Conservation (phyloP, 1,139 yeast genomes). For the Pichia sp. region DNA sequence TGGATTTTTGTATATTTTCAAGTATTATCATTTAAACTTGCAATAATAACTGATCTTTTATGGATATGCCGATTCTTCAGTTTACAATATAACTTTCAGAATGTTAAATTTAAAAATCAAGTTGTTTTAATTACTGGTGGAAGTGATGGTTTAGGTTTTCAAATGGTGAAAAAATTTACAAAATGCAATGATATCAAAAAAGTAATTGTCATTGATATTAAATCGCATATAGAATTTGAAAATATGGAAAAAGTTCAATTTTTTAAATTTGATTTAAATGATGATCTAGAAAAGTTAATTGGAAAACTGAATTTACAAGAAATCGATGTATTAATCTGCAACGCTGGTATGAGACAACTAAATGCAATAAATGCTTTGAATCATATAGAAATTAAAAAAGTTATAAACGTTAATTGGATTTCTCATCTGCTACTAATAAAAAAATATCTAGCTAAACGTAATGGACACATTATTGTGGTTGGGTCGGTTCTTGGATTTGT, state of each 20-base stretch:
- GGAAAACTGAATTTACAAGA: slow-evolving; percentile 23
- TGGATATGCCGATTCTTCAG: slow-evolving; percentile 22
- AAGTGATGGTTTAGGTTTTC: slow-evolving; percentile 27
- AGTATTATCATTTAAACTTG: not conserved
- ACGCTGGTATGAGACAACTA: slow-evolving; percentile 65
- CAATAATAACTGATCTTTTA: slow-evolving; percentile 9
- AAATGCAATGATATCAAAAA: slow-evolving; percentile 1
- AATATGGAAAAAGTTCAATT: slow-evolving; percentile 8
- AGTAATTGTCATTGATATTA: slow-evolving; percentile 16
- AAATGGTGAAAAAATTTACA: slow-evolving; percentile 17
- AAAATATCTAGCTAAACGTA: slow-evolving; percentile 23
- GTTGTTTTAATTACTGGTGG: slow-evolving; percentile 30
- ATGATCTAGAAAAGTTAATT: slow-evolving; percentile 1
- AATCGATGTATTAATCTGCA: slow-evolving; percentile 57
- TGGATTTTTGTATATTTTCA: slow-evolving; percentile 11
- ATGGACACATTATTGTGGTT: slow-evolving; percentile 49
- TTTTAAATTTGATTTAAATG: slow-evolving; percentile 17
- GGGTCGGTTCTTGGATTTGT: slow-evolving; percentile 67
- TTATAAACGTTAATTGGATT: slow-evolving; percentile 51
- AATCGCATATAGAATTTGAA: not conserved
- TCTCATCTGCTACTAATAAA: slow-evolving; percentile 50
- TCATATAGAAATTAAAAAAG: slow-evolving; percentile 30
- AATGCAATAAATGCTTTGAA: slow-evolving; percentile 37
- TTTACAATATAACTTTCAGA: not conserved
- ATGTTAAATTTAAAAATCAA: not conserved